Conservation (phyloP, 2,329 filamentous ascomycete species). For the Fusarium sp. region DNA sequence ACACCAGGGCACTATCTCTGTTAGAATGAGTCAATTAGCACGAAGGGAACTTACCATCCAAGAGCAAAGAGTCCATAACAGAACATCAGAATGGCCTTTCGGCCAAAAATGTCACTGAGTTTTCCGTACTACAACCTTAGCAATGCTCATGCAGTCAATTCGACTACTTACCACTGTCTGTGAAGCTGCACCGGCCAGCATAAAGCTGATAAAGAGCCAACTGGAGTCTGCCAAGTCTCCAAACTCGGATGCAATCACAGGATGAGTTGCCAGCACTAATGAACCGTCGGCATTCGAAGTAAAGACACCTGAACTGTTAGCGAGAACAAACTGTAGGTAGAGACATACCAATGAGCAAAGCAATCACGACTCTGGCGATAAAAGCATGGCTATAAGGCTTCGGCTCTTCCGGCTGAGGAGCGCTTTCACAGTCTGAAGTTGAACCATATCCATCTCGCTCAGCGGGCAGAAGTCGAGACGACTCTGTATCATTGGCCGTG, state of each 20-base stretch:
- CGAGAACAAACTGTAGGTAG: not conserved
- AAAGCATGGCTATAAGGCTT: conserved; percentile 31
- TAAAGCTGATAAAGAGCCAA: conserved; percentile 50
- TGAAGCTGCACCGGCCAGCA: conserved; percentile 47
- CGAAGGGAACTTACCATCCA: conserved; percentile 52
- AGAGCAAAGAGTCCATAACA: conserved; percentile 46
- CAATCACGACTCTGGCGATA: conserved; percentile 31
- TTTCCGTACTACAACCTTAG: conserved; percentile 43
- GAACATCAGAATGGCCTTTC: conserved; percentile 41
- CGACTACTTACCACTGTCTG: conserved; percentile 55
- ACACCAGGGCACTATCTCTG: conserved; percentile 29
- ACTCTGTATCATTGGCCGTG: conserved; percentile 7
- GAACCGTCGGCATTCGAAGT: conserved; percentile 74
- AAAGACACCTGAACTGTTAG: conserved; percentile 60
- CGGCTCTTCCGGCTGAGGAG: not conserved
- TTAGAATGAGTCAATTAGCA: not conserved
- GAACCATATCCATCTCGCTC: conserved; percentile 13
- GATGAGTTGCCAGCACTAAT: conserved; percentile 75
- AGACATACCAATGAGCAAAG: conserved; percentile 31
- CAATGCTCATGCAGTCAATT: not conserved
- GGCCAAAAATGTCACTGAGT: conserved; percentile 46
- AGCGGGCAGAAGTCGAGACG: conserved; percentile 13
- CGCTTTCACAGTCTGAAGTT: conserved; percentile 14
- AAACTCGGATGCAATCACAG: conserved; percentile 71
- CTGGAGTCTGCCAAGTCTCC: conserved; percentile 66